A percentile compares a stretch with the other conserved stretches of the same genome.
Conservation (phyloP, 108 stramenopile genomes). For the Stephanodiscus minutulus region DNA sequence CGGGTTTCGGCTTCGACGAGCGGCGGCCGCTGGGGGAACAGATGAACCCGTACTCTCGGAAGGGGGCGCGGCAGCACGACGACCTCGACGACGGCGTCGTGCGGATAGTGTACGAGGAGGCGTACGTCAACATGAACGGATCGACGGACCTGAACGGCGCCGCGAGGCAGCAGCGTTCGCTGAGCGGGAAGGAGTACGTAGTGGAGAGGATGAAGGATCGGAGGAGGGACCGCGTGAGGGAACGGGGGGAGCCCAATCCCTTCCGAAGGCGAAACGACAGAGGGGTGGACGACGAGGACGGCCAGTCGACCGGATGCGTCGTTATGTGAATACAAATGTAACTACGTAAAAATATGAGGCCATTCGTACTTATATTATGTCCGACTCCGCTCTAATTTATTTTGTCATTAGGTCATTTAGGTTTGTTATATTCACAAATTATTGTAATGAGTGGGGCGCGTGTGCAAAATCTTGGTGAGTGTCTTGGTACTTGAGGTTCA, state of each 20-base stretch:
- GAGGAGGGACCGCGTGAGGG: constrained; percentile 46
- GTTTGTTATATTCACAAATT: no score
- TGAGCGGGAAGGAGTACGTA: constrained; percentile 42
- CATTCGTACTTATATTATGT: no score
- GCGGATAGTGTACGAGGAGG: constrained; percentile 51
- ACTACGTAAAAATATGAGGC: no score
- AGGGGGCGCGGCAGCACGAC: constrained; percentile 24
- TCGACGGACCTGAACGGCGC: constrained; percentile 14
- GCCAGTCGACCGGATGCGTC: no score
- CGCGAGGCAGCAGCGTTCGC: not conserved
- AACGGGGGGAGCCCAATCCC: constrained; percentile 52
- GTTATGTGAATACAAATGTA: no score
- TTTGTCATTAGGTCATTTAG: no score
- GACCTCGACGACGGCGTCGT: constrained; percentile 1
- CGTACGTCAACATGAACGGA: constrained; percentile 47
- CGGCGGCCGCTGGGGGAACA: constrained; percentile 25
- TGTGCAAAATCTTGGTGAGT: no score
- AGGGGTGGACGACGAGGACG: not conserved
- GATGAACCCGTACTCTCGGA: constrained; percentile 40
- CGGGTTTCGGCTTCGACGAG: constrained; percentile 61
- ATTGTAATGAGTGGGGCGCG: no score
- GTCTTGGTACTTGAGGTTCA: no score
- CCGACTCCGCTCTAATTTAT: no score
- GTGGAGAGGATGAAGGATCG: constrained; percentile 46
- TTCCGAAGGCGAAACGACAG: constrained; percentile 13